Percentiles rank a stretch among this genome's conserved stretches.
Evolutionary conservation across 1,139 yeast genomes (phyloP).

Genomic region (Magnusiomyces sp.): DNA sequence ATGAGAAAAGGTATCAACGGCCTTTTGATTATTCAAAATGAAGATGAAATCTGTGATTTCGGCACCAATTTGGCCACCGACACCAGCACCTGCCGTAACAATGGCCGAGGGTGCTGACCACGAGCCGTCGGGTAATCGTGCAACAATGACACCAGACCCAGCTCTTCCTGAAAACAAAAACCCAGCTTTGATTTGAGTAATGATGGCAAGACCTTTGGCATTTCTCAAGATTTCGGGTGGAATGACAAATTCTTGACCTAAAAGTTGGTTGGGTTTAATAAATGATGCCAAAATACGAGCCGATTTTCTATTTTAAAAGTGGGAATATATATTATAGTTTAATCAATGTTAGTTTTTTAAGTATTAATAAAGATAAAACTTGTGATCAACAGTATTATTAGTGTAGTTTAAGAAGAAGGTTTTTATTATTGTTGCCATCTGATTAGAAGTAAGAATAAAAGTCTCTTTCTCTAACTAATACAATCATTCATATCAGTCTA

Average conservation of each 20-base stretch:
- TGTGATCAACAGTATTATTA: too few relatives aligned
- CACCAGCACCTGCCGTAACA: constrained; percentile 96
- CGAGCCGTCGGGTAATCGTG: constrained; percentile 82
- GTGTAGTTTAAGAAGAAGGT: too few relatives aligned
- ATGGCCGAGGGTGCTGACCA: constrained; percentile 99
- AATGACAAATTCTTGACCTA: constrained; percentile 80
- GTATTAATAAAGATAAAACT: too few relatives aligned
- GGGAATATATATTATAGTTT: neutral
- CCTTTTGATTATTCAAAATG: constrained; percentile 74
- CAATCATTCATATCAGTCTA: too few relatives aligned
- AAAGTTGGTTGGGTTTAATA: constrained; percentile 88
- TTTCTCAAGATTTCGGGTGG: constrained; percentile 83
- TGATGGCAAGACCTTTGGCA: constrained; percentile 86
- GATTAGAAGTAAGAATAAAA: too few relatives aligned
- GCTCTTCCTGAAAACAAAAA: constrained; percentile 94
- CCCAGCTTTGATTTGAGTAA: constrained; percentile 80
- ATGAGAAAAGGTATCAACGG: constrained; percentile 91
- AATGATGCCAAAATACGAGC: constrained; percentile 86
- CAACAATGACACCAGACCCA: constrained; percentile 93
- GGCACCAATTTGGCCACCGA: constrained; percentile 96
- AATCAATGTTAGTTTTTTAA: constrained; percentile 11
- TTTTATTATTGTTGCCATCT: too few relatives aligned
- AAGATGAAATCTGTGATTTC: constrained; percentile 95
- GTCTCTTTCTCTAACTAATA: too few relatives aligned
- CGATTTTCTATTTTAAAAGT: constrained; percentile 54